Conservation (phyloP, 768 basidiomycete genomes). For the Roridomyces roridus region DNA sequence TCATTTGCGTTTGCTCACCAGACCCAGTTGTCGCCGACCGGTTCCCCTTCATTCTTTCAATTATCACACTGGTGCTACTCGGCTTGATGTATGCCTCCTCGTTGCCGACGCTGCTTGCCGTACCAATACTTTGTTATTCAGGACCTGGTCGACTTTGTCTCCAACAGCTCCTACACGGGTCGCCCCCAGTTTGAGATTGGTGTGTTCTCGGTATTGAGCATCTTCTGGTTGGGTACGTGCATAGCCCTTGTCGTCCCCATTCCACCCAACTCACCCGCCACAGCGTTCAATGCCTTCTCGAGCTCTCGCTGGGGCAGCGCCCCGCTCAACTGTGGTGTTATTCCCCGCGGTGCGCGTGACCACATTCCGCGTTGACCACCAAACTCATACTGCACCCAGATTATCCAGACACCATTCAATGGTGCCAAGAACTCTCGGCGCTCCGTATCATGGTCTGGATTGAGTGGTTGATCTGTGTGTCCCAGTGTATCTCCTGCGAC, state of each 20-base stretch:
- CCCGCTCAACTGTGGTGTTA: constrained; percentile 53
- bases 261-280: background rate
- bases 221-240: constrained; percentile 64
- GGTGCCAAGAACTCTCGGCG: constrained; percentile 62
- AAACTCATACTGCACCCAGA: constrained; percentile 26
- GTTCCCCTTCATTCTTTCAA: constrained; percentile 66
- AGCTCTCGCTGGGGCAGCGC: constrained; percentile 60
- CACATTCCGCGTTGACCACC: background rate
- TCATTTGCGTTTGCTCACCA: constrained; percentile 3
- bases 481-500: background rate
- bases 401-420: constrained; percentile 49
- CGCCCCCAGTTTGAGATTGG: constrained; percentile 56
- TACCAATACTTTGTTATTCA: constrained; percentile 24
- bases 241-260: background rate
- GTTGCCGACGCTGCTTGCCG: too few relatives aligned
- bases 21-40: constrained; percentile 60
- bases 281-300: constrained; percentile 66
- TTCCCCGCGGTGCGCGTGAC: constrained; percentile 47
- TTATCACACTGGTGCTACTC: constrained; percentile 53
- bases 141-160: constrained; percentile 50
- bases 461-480: constrained; percentile 58
- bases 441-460: constrained; percentile 67
- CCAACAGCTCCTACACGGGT: constrained; percentile 49
- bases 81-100: constrained; percentile 44
- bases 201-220: constrained; percentile 48